phyloP scores from a whole-genome alignment of 352 stramenopile species.

The Globisporangium mamillatum region DNA sequence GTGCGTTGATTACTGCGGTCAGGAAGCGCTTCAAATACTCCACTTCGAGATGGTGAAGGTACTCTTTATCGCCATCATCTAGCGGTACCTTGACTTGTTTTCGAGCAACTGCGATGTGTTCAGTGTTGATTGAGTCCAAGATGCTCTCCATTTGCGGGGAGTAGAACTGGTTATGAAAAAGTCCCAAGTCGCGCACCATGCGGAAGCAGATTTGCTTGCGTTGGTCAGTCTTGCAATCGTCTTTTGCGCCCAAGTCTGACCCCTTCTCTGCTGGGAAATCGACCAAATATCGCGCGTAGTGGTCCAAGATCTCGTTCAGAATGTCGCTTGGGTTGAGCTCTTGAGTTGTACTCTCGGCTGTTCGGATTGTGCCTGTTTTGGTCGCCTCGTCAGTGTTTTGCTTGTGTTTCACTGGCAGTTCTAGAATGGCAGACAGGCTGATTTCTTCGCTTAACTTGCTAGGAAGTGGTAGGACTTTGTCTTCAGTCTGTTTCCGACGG shows the following conservation, averaged over 20 bases:
- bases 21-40: constrained; percentile 15
- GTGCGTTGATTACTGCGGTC: neutral
- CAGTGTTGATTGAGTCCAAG: constrained; percentile 19
- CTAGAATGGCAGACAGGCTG: constrained; percentile 16
- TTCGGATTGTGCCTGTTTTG: no score
- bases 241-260: neutral
- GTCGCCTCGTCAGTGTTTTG: neutral
- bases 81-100: constrained; percentile 9
- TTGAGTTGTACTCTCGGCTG: neutral
- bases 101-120: constrained; percentile 14
- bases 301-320: neutral
- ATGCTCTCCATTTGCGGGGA: constrained; percentile 37
- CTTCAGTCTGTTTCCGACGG: neutral
- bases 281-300: constrained; percentile 8
- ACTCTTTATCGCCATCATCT: neutral
- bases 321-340: neutral
- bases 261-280: neutral
- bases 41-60: constrained; percentile 4
- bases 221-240: constrained; percentile 1
- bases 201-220: constrained; percentile 27
- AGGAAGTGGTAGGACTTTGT: neutral
- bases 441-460: neutral
- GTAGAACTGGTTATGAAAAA: constrained; percentile 59
- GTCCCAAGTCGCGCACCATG: constrained; percentile 45
- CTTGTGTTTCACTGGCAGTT: neutral